Conservation (phyloP, 192 early-diverging fungal species). For the Chytriomyces sp. region DNA sequence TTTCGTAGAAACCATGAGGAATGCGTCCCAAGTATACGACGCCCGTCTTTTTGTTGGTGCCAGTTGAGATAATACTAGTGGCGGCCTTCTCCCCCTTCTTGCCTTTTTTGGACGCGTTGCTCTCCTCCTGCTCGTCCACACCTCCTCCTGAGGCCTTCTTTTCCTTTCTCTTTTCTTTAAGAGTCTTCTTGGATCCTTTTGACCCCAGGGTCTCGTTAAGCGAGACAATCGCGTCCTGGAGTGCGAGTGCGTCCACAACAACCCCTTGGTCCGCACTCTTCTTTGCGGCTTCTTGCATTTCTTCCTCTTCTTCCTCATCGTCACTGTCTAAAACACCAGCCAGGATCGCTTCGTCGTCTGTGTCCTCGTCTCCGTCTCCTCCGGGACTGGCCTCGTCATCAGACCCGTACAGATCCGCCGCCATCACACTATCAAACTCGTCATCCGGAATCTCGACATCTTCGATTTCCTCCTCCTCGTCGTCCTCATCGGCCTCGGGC, state of each 20-base stretch:
- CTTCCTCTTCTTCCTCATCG: slow-evolving; percentile 24
- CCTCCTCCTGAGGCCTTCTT: neutral
- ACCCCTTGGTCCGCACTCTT: slow-evolving; percentile 5
- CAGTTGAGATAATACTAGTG: no score
- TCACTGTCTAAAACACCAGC: slow-evolving; percentile 15
- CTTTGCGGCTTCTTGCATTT: neutral
- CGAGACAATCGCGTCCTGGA: slow-evolving; percentile 25
- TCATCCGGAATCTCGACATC: slow-evolving; percentile 21
- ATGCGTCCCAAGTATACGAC: slow-evolving; percentile 89
- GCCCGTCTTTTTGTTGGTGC: slow-evolving; percentile 61
- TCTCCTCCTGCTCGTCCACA: neutral
- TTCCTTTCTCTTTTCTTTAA: slow-evolving; percentile 19
- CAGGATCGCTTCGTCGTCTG: slow-evolving; percentile 8
- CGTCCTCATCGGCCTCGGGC: neutral
- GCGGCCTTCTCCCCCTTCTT: no score
- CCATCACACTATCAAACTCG: neutral
- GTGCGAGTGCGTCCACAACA: slow-evolving; percentile 11
- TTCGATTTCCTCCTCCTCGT: slow-evolving; percentile 9
- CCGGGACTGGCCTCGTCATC: no score
- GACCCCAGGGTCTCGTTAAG: neutral
- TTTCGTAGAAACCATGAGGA: slow-evolving; percentile 95
- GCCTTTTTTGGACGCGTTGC: neutral
- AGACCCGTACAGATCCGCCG: neutral
- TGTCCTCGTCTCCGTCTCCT: slow-evolving; percentile 14
- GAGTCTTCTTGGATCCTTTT: neutral